Evolutionary conservation across 305 asterid species (phyloP).

Genomic region (Fraxinus albicans): DNA sequence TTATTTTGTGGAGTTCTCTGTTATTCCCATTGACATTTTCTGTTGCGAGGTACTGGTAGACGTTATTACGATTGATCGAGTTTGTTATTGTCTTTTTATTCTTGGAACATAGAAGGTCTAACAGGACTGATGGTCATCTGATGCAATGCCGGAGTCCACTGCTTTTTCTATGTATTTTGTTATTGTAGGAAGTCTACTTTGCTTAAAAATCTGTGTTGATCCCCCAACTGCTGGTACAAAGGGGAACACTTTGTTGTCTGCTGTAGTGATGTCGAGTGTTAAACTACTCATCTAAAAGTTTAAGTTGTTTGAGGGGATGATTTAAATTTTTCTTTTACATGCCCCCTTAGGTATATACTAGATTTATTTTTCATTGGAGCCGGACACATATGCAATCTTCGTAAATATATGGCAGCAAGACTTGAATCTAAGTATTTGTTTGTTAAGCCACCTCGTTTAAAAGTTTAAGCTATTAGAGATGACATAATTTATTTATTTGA

Average conservation of each 20-base stretch:
- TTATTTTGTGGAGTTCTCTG: not conserved
- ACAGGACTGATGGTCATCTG: not conserved
- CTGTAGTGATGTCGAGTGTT: slow-evolving; percentile 41
- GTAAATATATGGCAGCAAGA: not conserved
- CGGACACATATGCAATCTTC: not conserved
- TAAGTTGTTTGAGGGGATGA: not conserved
- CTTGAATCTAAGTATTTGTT: not conserved
- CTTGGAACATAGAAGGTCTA: not conserved
- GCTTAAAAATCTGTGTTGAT: slow-evolving; percentile 36
- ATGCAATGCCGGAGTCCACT: slow-evolving; percentile 29
- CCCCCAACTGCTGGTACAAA: slow-evolving; percentile 54
- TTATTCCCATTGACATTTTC: not conserved
- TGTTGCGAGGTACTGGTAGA: not conserved
- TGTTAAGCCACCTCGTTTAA: not conserved
- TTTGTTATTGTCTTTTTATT: not conserved
- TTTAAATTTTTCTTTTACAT: slow-evolving; percentile 25
- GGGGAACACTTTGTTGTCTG: slow-evolving; percentile 48
- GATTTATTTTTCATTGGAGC: not conserved
- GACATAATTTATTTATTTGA: not conserved
- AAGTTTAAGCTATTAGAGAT: not conserved
- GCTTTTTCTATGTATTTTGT: slow-evolving; percentile 50
- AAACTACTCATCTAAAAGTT: not conserved
- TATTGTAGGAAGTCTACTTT: slow-evolving; percentile 42
- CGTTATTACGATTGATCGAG: not conserved
- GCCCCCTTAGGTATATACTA: not conserved